phyloP scores from a whole-genome alignment of 208 protist genomes.

The Leishmania arabica region DNA sequence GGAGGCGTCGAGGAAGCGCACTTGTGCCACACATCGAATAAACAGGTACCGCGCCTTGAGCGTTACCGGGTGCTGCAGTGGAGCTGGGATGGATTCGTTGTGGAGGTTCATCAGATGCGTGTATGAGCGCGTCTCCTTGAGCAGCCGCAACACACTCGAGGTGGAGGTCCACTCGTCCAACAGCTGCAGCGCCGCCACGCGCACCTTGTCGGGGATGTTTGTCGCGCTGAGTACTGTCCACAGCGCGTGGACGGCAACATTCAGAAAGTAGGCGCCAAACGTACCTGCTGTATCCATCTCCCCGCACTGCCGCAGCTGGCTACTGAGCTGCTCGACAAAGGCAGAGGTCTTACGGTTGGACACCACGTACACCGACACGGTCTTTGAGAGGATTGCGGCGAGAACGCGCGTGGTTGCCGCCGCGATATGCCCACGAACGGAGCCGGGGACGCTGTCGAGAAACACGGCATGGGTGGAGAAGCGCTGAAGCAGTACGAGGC shows the following conservation, averaged over 20 bases:
- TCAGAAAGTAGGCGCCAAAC: slow-evolving; percentile 34
- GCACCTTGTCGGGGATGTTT: slow-evolving; percentile 20
- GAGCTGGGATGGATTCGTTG: slow-evolving; percentile 10
- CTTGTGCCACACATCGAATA: slow-evolving; percentile 39
- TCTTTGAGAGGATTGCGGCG: slow-evolving; percentile 25
- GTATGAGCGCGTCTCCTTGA: slow-evolving; percentile 29
- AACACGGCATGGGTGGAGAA: not conserved
- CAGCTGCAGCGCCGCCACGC: slow-evolving; percentile 29
- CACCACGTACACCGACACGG: slow-evolving; percentile 28
- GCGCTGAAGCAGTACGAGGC: slow-evolving; percentile 21
- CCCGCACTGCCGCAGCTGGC: slow-evolving; percentile 30
- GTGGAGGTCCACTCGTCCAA: slow-evolving; percentile 35
- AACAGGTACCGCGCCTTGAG: slow-evolving; percentile 36
- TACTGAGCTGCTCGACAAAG: slow-evolving; percentile 33
- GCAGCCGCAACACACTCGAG: slow-evolving; percentile 33
- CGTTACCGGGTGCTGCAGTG: slow-evolving; percentile 20
- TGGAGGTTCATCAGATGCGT: slow-evolving; percentile 22
- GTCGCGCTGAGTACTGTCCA: slow-evolving; percentile 25
- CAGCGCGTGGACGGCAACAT: slow-evolving; percentile 31
- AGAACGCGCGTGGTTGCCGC: slow-evolving; percentile 18
- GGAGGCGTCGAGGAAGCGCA: slow-evolving; percentile 28
- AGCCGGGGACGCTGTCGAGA: slow-evolving; percentile 15
- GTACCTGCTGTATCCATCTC: slow-evolving; percentile 23
- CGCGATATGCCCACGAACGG: slow-evolving; percentile 28
- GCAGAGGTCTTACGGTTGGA: slow-evolving; percentile 33